Evolutionary conservation across 768 basidiomycete species (phyloP), one percentile per base, ranked within the genome.

Genomic region (Saitozyma podzolica): DNA sequence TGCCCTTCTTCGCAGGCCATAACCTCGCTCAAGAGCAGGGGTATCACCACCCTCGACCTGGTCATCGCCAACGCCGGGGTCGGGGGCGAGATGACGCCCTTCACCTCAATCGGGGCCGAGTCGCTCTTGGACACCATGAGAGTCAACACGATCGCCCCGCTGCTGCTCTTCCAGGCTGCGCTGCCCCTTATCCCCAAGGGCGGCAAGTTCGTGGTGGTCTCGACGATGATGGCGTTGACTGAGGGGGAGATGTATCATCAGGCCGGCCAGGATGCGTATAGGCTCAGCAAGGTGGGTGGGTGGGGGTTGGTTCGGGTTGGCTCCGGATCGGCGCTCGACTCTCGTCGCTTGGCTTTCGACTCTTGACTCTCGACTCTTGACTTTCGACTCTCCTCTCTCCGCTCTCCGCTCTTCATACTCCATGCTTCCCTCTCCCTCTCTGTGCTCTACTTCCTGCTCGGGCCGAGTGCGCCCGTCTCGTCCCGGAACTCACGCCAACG

Each of bases 1-100:
- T 29, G 29, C 29, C 2, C 29, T 29, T 29, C 5, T 29, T 29
- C 59, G 60, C n/a, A 58, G 61, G 56, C 40, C 11, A 39, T 11
- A 52, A 39, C 40, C 50, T 29, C 50, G 49, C 42, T 39, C 54
- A 41, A 43, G 54, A 50, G 40, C 10, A 57, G 61, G 39, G 69
- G 66, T 3, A 65, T 70, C 19, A 13, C 50, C 29, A 42, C 53
- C 37, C 17, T 66, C 43, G 64, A 66, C 39, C 48, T 66, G n/a
- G 62, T 67, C 19, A 61, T 65, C 48, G 64, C 64, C 20, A 65
- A 65, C 57, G 64, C 64, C n/a, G 64, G 47, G 39, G 59, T 65
- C 59, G 52, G 61, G 29, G 41, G 56, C 7, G 60, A 51, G 43
- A 39, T 40, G 8, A 53, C 20, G n/a, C 29, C 40, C 4, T 61